phyloP scores from a whole-genome alignment of 192 early-diverging fungal species.

The Umbelopsis ramanniana region DNA sequence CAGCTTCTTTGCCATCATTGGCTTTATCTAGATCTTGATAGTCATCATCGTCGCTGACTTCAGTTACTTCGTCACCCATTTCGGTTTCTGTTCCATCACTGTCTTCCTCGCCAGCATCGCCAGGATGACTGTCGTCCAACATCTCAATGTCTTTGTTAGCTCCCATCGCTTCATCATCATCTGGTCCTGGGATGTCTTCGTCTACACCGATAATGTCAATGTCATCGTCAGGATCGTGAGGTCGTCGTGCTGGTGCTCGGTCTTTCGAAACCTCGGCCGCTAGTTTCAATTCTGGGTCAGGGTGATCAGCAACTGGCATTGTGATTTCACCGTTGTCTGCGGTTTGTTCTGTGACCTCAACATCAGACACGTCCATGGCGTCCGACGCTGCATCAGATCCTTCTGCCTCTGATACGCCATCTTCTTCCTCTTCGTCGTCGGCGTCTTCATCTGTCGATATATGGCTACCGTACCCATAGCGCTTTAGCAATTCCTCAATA shows the following conservation, averaged over 20 bases:
- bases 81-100: slow-evolving; percentile 41
- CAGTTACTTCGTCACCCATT: slow-evolving; percentile 25
- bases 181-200: slow-evolving; percentile 34
- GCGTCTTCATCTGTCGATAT: slow-evolving; percentile 11
- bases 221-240: slow-evolving; percentile 33
- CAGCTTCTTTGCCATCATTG: background rate
- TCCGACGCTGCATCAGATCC: slow-evolving; percentile 2
- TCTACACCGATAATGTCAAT: slow-evolving; percentile 38
- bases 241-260: slow-evolving; percentile 32
- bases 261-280: background rate
- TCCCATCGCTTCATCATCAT: slow-evolving; percentile 5
- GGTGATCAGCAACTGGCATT: background rate
- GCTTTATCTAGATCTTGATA: slow-evolving; percentile 6
- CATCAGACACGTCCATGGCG: background rate
- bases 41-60: slow-evolving; percentile 19
- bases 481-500: slow-evolving; percentile 41
- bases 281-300: background rate
- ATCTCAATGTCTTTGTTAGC: slow-evolving; percentile 24
- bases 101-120: slow-evolving; percentile 16
- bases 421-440: slow-evolving; percentile 36
- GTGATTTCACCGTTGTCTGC: background rate
- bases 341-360: slow-evolving; percentile 20
- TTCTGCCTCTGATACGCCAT: slow-evolving; percentile 27
- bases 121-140: background rate
- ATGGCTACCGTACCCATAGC: slow-evolving; percentile 30